These are phyloP conservation scores for Catenaria anguillulae DNA, from an alignment of 371 early-diverging fungal genomes.

Conservation along the genomic window DNA sequence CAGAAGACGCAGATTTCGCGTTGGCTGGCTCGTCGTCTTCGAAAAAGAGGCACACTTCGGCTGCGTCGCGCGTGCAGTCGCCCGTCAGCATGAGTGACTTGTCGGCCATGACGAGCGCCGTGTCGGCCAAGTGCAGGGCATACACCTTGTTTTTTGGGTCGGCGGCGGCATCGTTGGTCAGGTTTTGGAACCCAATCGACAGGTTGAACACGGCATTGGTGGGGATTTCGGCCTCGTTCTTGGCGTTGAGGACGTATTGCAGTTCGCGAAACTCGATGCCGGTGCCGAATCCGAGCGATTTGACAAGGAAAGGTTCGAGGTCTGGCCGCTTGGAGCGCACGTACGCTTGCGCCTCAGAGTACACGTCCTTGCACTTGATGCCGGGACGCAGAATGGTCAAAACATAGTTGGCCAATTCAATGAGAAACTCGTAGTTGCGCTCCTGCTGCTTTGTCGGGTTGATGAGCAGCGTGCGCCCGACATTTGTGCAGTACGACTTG, in stretches of 20 bases:
- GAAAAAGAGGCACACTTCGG: slow-evolving; percentile 61
- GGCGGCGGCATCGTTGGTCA: slow-evolving; percentile 51
- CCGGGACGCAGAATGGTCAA: slow-evolving; percentile 60
- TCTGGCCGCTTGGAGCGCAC: slow-evolving; percentile 70
- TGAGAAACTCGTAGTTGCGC: slow-evolving; percentile 73
- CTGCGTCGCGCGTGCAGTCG: slow-evolving; percentile 48
- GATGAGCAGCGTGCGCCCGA: slow-evolving; percentile 83
- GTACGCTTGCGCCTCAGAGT: slow-evolving; percentile 45
- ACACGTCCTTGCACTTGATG: slow-evolving; percentile 56
- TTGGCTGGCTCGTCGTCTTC: slow-evolving; percentile 40
- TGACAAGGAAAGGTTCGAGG: slow-evolving; percentile 60
- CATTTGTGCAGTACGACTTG: slow-evolving; percentile 81
- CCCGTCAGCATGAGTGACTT: slow-evolving; percentile 47
- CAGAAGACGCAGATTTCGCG: too few relatives aligned
- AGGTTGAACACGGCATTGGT: slow-evolving; percentile 75
- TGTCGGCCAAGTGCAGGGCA: slow-evolving; percentile 68
- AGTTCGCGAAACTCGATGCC: slow-evolving; percentile 91
- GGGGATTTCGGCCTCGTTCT: slow-evolving; percentile 38
- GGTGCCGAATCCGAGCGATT: slow-evolving; percentile 76
- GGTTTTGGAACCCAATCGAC: slow-evolving; percentile 68
- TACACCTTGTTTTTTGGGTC: slow-evolving; percentile 49
- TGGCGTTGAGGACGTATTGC: slow-evolving; percentile 50
- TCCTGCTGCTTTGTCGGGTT: slow-evolving; percentile 79
- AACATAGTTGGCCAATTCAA: slow-evolving; percentile 63
- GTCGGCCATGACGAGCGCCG: slow-evolving; percentile 51